Evolutionary conservation across 2,329 filamentous ascomycete species (phyloP), one percentile per base, ranked within the genome.

Genomic region (Elsinoe australis): DNA sequence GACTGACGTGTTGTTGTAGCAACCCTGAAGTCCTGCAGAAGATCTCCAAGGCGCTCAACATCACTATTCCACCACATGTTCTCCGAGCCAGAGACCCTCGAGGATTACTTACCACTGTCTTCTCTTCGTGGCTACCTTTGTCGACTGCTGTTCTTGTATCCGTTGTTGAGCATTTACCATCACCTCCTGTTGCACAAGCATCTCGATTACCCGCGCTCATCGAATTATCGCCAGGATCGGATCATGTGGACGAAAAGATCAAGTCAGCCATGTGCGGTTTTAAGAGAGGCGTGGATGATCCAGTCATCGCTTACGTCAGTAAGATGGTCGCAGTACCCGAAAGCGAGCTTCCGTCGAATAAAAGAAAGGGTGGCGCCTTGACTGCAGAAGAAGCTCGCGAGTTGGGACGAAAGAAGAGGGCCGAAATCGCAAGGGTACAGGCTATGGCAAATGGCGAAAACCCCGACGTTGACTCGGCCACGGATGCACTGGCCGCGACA

Each of bases 251-350:
- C 47, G 68, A 76, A 1, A 69, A 72, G 5, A 70, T 96, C 47
- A 83, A 80, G 56, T 73, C 84, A n/a, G 87, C 90, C 4, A 90
- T 96, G 82, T 68, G 85, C 1, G 74, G 80, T 0, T 95, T 94
- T 61, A 85, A 85, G 59, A 78, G 78, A 3, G 74, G 73, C 0
- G 73, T 77, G 31, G 74, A 80, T 0, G 83, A 85, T 50, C 89
- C 90, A 0, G 80, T 94, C 0, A 87, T 98, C 1, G 90, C 87
- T 6, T 98, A 95, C 56, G 86, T 98, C 52, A 96, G 90, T 68
- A 98, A 98, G 64, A 95, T 98, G 88, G 86, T 96, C 1, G 92
- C 92, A 0, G 76, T 98, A 9, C 90, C 88, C 0, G 87, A 94
- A 60, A 95, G 87, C 64, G 90, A 98, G 58, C 71, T 98, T 4